phyloP scores from a whole-genome alignment of 495 filamentous ascomycete genomes.

The Arthonia radiata region DNA sequence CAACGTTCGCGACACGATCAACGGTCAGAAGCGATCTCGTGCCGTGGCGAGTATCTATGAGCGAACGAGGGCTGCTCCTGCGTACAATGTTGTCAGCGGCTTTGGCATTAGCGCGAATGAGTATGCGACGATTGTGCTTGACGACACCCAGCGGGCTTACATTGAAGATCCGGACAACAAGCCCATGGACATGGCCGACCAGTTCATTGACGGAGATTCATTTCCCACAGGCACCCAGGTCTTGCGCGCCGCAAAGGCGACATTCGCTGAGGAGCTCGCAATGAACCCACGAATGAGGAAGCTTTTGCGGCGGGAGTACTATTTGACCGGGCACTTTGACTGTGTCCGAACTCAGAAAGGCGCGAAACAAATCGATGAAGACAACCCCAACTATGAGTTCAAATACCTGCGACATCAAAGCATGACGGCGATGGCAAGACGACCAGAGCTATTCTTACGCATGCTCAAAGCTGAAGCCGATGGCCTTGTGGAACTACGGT shows the following conservation, averaged over 20 bases:
- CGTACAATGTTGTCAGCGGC: constrained; percentile 61
- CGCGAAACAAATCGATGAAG: constrained; percentile 77
- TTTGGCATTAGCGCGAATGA: constrained; percentile 78
- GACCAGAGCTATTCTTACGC: constrained; percentile 69
- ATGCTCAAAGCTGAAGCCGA: constrained; percentile 96
- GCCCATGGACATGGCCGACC: constrained; percentile 59
- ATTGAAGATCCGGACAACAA: constrained; percentile 54
- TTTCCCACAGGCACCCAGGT: constrained; percentile 56
- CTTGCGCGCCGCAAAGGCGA: constrained; percentile 48
- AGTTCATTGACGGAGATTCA: constrained; percentile 31
- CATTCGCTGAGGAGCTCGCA: constrained; percentile 79
- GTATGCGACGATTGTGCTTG: constrained; percentile 62
- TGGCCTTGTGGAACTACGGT: constrained; percentile 59
- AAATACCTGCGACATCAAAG: constrained; percentile 85
- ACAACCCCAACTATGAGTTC: constrained; percentile 91
- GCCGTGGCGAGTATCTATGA: constrained; percentile 52
- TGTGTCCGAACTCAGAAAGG: constrained; percentile 85
- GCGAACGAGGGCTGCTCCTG: constrained; percentile 48
- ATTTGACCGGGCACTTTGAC: constrained; percentile 55
- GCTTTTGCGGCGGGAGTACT: constrained; percentile 57
- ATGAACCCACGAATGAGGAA: constrained; percentile 78
- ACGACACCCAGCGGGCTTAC: constrained; percentile 48
- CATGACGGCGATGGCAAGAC: constrained; percentile 49
- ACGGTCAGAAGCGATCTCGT: constrained; percentile 53
- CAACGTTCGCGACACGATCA: constrained; percentile 23